Percentiles rank a stretch among this genome's conserved stretches.
Conservation (phyloP, 768 basidiomycete genomes). For the Lentinula guzmanii region DNA sequence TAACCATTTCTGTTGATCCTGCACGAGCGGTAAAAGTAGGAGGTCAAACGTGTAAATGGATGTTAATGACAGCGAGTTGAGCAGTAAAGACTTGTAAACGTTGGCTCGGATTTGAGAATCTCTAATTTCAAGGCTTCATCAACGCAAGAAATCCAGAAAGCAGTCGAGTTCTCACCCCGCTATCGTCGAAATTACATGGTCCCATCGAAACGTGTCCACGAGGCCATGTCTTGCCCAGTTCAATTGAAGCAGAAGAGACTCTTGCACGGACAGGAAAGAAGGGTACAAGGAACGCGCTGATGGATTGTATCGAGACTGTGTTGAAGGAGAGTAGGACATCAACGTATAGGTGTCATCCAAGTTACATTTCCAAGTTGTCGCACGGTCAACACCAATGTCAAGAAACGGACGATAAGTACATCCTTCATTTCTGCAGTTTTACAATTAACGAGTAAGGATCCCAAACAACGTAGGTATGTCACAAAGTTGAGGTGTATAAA, state of each 20-base stretch:
- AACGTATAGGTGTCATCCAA: not conserved
- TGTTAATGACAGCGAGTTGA: conserved; percentile 64
- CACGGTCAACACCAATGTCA: not conserved
- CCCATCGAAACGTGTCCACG: conserved; percentile 70
- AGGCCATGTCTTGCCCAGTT: conserved; percentile 56
- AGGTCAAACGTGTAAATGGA: conserved; percentile 77
- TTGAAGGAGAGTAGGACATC: conserved; percentile 1
- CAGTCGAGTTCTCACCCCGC: conserved; percentile 39
- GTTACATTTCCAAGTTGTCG: not conserved
- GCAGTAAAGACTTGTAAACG: conserved; percentile 66
- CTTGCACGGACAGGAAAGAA: conserved; percentile 56
- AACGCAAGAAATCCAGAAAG: conserved; percentile 8
- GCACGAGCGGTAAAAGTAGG: conserved; percentile 62
- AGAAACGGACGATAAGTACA: not conserved
- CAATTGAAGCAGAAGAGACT: conserved; percentile 55
- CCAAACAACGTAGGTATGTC: not conserved
- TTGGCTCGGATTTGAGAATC: conserved; percentile 74
- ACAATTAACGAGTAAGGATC: not conserved
- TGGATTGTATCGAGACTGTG: not conserved
- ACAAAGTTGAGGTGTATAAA: not conserved
- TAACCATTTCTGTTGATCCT: conserved; percentile 56
- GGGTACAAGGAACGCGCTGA: conserved; percentile 59
- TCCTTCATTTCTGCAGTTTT: not conserved
- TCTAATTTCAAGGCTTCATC: conserved; percentile 27
- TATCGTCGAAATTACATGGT: conserved; percentile 51